phyloP scores from a whole-genome alignment of 306 rosid genomes.

The Ormosia emarginata region DNA sequence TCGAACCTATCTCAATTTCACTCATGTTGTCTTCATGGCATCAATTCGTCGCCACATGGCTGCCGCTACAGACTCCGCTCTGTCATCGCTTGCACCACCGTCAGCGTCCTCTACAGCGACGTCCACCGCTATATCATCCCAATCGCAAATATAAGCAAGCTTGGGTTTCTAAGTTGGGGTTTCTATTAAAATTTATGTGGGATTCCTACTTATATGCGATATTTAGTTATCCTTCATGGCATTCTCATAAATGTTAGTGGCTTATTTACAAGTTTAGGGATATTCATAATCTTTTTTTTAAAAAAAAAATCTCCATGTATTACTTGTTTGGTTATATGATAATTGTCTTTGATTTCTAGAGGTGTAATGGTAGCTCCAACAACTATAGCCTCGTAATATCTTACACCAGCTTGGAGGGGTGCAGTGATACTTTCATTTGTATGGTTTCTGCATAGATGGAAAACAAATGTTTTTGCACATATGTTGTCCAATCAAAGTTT shows the following conservation, averaged over 20 bases:
- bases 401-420: slow-evolving; percentile 73
- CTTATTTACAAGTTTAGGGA: slow-evolving; percentile 10
- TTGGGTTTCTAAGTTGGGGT: no score
- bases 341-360: slow-evolving; percentile 57
- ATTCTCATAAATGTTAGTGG: slow-evolving; percentile 80
- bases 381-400: slow-evolving; percentile 64
- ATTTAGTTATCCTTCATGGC: slow-evolving; percentile 85
- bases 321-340: slow-evolving; percentile 14
- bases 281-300: background rate
- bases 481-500: slow-evolving; percentile 35
- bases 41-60: no score
- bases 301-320: background rate
- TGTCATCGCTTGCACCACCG: no score
- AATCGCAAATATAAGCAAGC: no score
- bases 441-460: slow-evolving; percentile 93
- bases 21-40: no score
- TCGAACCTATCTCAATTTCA: no score
- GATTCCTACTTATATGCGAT: no score
- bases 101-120: no score
- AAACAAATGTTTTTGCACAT: slow-evolving; percentile 61
- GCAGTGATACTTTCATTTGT: slow-evolving; percentile 72
- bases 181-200: no score
- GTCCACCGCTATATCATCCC: no score
- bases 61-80: no score
- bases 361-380: slow-evolving; percentile 83